Percentiles rank a stretch among this genome's conserved stretches.
Evolutionary conservation across 345 rosid genomes (phyloP).

Genomic region (Cochlearia excelsa): DNA sequence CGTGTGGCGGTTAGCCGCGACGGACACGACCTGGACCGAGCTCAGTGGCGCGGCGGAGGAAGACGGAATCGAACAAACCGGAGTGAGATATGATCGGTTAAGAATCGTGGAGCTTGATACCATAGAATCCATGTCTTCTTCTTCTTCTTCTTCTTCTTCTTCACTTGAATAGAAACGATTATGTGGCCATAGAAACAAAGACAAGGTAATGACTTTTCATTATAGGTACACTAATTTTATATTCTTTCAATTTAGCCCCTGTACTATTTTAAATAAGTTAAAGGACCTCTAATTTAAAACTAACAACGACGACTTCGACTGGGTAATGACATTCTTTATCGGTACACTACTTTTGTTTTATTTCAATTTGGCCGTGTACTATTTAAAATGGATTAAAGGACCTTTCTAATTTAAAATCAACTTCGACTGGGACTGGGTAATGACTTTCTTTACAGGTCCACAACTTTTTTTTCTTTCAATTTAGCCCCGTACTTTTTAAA

Average conservation of each 20-base stretch:
- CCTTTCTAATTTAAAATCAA: no score
- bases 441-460: no score
- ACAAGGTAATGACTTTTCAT: background rate
- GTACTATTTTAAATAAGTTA: background rate
- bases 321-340: no score
- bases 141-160: conserved; percentile 19
- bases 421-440: no score
- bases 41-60: conserved; percentile 13
- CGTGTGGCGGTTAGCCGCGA: conserved; percentile 18
- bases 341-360: no score
- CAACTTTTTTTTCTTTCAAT: no score
- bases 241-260: background rate
- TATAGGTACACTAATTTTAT: background rate
- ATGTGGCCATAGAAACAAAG: conserved; percentile 28
- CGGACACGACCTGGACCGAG: conserved; percentile 18
- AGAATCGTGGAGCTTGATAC: conserved; percentile 36
- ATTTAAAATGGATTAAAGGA: no score
- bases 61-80: background rate
- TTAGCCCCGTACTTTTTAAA: no score
- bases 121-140: conserved; percentile 35
- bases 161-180: conserved; percentile 10
- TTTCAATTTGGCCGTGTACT: no score
- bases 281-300: background rate
- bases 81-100: conserved; percentile 28
- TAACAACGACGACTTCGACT: background rate